A percentile compares a stretch with the other conserved stretches of the same genome.
Conservation (phyloP, 148 eudicot species). For the Diospyros kaki region DNA sequence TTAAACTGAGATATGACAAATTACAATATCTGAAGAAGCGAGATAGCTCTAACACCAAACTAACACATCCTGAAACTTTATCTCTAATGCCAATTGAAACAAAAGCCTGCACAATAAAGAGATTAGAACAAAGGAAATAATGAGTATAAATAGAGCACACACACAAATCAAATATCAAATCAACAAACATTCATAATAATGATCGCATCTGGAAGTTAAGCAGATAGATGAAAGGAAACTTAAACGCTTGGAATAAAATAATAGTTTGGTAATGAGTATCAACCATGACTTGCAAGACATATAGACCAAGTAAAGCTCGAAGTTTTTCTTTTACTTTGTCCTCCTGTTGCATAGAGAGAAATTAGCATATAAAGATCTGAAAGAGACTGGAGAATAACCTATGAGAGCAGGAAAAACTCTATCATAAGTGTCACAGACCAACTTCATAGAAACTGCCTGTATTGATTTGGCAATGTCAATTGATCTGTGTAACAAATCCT, state of each 20-base stretch:
- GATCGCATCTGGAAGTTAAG: neutral
- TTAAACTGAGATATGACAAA: slow-evolving; percentile 57
- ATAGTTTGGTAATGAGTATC: slow-evolving; percentile 13
- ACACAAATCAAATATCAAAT: slow-evolving; percentile 7
- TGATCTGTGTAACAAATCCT: slow-evolving; percentile 53
- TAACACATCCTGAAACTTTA: slow-evolving; percentile 34
- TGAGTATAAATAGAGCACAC: neutral
- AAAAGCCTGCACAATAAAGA: slow-evolving; percentile 50
- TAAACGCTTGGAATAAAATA: slow-evolving; percentile 4
- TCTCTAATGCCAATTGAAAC: slow-evolving; percentile 47
- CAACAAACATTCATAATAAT: slow-evolving; percentile 8
- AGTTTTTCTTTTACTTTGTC: slow-evolving; percentile 45
- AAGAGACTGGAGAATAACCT: slow-evolving; percentile 8
- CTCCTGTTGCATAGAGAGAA: slow-evolving; percentile 46
- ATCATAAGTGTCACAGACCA: slow-evolving; percentile 50
- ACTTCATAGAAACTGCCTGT: slow-evolving; percentile 46
- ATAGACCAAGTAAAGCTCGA: slow-evolving; percentile 64
- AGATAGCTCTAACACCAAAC: slow-evolving; percentile 50
- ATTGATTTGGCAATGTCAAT: slow-evolving; percentile 56
- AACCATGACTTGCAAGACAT: slow-evolving; percentile 75
- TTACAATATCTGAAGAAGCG: slow-evolving; percentile 52
- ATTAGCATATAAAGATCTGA: slow-evolving; percentile 11
- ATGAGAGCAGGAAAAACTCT: slow-evolving; percentile 1
- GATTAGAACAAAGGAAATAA: neutral
- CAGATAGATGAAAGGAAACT: slow-evolving; percentile 8